Evolutionary conservation across 805 yeast species (phyloP).

Genomic region (Debaryomyces castellii): DNA sequence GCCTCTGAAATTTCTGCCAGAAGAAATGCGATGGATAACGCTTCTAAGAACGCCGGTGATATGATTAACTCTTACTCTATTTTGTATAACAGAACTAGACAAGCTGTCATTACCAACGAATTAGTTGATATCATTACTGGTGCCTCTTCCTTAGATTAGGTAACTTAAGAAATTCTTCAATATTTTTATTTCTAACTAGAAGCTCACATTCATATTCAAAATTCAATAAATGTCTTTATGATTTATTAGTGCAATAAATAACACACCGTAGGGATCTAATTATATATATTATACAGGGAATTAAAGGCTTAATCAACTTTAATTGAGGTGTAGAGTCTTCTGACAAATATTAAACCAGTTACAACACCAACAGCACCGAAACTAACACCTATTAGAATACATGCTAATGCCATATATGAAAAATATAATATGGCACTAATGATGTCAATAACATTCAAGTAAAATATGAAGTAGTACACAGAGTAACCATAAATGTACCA

Average conservation of each 20-base stretch:
- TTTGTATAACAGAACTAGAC: slow-evolving; percentile 98
- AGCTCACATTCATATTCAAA: slow-evolving; percentile 1
- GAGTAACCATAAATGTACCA: slow-evolving; percentile 69
- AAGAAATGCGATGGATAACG: slow-evolving; percentile 99
- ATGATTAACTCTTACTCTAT: slow-evolving; percentile 96
- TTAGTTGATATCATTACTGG: slow-evolving; percentile 99
- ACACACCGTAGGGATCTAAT: background rate
- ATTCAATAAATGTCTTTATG: slow-evolving; percentile 4
- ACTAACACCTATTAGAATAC: slow-evolving; percentile 60
- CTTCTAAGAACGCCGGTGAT: slow-evolving; percentile 99
- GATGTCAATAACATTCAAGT: slow-evolving; percentile 62
- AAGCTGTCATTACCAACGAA: slow-evolving; percentile 98
- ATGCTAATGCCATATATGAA: slow-evolving; percentile 66
- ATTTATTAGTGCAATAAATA: background rate
- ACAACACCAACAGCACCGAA: slow-evolving; percentile 76
- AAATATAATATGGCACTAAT: slow-evolving; percentile 69
- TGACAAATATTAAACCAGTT: slow-evolving; percentile 65
- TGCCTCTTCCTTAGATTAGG: slow-evolving; percentile 94
- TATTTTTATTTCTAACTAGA: slow-evolving; percentile 4
- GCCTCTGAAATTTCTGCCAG: slow-evolving; percentile 98
- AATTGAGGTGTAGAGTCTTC: slow-evolving; percentile 56
- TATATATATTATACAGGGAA: background rate
- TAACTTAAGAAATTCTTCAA: background rate
- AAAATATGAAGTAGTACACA: slow-evolving; percentile 58
- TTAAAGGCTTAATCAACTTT: slow-evolving; percentile 47